Conservation (phyloP, 108 stramenopile genomes). For the Ochromonas danica region DNA sequence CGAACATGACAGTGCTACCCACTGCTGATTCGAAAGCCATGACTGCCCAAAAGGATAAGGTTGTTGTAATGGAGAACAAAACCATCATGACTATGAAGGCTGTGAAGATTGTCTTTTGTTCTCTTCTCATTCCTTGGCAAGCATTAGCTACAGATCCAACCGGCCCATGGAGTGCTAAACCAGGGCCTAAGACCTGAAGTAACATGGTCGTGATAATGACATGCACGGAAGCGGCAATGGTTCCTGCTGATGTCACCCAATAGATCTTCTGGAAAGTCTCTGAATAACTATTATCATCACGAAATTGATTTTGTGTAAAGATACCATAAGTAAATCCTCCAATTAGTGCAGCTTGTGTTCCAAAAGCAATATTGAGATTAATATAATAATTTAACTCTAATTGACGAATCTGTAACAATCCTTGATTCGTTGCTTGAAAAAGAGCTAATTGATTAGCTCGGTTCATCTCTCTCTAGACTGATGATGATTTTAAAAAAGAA, state of each 20-base stretch:
- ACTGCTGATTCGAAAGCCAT: slow-evolving; percentile 12
- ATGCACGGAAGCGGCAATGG: slow-evolving; percentile 16
- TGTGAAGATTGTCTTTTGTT: background rate
- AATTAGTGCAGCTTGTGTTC: slow-evolving; percentile 10
- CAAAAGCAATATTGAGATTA: background rate
- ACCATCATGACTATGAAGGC: slow-evolving; percentile 7
- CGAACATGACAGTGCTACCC: background rate
- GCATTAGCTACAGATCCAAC: slow-evolving; percentile 11
- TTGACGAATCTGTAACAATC: background rate
- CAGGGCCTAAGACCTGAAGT: slow-evolving; percentile 6
- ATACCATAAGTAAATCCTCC: slow-evolving; percentile 19
- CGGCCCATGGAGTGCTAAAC: background rate
- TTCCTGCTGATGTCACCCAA: background rate
- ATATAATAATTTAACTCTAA: background rate
- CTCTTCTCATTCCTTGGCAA: background rate
- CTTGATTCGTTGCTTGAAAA: background rate
- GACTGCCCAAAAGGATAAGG: background rate
- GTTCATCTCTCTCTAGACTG: slow-evolving; percentile 8
- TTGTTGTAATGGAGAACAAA: slow-evolving; percentile 20
- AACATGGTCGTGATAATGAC: slow-evolving; percentile 2
- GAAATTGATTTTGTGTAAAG: slow-evolving; percentile 1
- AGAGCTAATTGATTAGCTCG: slow-evolving; percentile 8
- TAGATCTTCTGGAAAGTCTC: background rate
- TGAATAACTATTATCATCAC: background rate
- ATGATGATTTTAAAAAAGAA: no score